Base-by-base conservation (phyloP, 805 yeast species). In the Ogataea henricii region DNA sequence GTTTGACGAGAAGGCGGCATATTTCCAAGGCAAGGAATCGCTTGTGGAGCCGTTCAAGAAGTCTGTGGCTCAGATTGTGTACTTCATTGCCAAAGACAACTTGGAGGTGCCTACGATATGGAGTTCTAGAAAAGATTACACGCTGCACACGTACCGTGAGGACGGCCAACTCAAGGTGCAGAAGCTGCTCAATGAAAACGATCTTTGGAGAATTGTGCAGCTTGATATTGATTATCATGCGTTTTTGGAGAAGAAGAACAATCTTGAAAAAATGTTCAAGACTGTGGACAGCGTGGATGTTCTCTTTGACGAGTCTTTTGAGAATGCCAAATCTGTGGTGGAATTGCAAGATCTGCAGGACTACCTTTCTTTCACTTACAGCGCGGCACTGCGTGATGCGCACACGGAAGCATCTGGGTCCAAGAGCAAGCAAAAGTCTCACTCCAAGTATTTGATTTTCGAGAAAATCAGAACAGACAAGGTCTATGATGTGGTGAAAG, bases 61-160 rank as follows among this genome's bases (percentile, higher is more conserved):
- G 32, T 85, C 96, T 1, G 87, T 94, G 6, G 79, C 81, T 10
- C 82, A 78, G 67, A 88, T 77, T 38, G 84, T 79, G 59, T 87
- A 75, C 61, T 90, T 82, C 55, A 71, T 94, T 25, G 76, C 90
- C 12, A 82, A 81, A 57, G 96, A 91, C 41, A 77, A 83, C 49
- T 76, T 86, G 54, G 99, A 94, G 64, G 96, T 92, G 4, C 98
- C 99, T 9, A 88, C 90, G 59, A 90, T 94, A 51, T 90, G 96
- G 87, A 87, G 90, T 21, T 96, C 90, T 63, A 87, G 98, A 65
- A 87, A 96, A 68, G 98, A 94, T 67, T 89, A 87, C 63, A 73
- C 89, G 16, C 70, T 87, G 50, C 74, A 74, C 57, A 78, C 88
- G 8, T 76, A 76, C 35, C 57, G 63, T 23, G 66, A 58, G 38